Percentiles rank a stretch among this genome's conserved stretches.
These are phyloP conservation scores for Pichia thaimueangensis DNA, from an alignment of 805 yeast species.

Conservation along the genomic window DNA sequence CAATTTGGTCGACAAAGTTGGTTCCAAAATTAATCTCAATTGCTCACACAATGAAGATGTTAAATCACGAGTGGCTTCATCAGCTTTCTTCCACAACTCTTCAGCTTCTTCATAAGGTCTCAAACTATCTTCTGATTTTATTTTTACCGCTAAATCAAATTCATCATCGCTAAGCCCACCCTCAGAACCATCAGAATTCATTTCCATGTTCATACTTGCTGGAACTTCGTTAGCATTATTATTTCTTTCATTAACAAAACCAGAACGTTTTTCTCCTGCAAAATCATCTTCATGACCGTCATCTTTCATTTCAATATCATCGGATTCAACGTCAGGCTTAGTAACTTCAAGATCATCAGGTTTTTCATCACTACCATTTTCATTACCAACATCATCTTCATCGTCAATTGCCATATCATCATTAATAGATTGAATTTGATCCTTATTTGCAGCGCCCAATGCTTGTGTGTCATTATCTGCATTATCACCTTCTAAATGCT, in stretches of 20 bases:
- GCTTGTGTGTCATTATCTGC: slow-evolving; percentile 84
- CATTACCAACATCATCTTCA: slow-evolving; percentile 34
- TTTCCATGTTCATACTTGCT: slow-evolving; percentile 40
- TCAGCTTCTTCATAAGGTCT: slow-evolving; percentile 53
- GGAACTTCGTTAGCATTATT: slow-evolving; percentile 24
- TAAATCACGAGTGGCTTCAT: slow-evolving; percentile 77
- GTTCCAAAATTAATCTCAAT: slow-evolving; percentile 84
- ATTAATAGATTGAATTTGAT: slow-evolving; percentile 68
- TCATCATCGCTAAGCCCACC: no score
- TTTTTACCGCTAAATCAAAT: slow-evolving; percentile 3
- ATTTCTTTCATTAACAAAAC: slow-evolving; percentile 19
- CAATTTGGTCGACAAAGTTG: slow-evolving; percentile 91
- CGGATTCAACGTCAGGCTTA: slow-evolving; percentile 19
- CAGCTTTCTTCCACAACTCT: slow-evolving; percentile 77
- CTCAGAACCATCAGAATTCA: slow-evolving; percentile 24
- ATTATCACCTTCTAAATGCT: slow-evolving; percentile 75
- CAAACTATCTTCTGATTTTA: slow-evolving; percentile 17
- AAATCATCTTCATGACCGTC: slow-evolving; percentile 19
- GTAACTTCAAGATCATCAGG: slow-evolving; percentile 21
- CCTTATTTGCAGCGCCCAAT: slow-evolving; percentile 79
- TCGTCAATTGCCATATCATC: slow-evolving; percentile 81
- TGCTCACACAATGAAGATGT: slow-evolving; percentile 90
- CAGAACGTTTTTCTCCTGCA: slow-evolving; percentile 17
- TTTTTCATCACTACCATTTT: slow-evolving; percentile 15
- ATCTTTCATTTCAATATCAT: slow-evolving; percentile 28